Evolutionary conservation across 331 rosid genomes (phyloP).

Genomic region (Cydonia oblonga): DNA sequence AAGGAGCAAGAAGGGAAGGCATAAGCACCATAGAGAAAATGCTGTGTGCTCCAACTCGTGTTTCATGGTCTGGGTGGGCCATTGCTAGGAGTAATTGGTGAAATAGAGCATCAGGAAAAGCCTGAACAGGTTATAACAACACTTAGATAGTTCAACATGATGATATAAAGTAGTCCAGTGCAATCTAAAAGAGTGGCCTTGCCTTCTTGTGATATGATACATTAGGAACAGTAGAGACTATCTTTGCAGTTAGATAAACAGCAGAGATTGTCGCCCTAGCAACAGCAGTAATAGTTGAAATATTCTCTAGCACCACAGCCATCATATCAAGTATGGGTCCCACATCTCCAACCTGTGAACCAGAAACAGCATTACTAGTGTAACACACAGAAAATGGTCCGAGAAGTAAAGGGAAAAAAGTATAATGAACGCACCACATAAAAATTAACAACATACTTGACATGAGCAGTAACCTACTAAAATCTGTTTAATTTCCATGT

Average conservation of each 20-base stretch:
- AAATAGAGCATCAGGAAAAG: constrained; percentile 88
- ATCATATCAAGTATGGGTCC: constrained; percentile 90
- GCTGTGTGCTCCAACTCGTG: constrained; percentile 74
- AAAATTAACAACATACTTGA: background rate
- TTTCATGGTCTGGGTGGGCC: constrained; percentile 83
- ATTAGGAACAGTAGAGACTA: constrained; percentile 64
- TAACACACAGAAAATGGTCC: background rate
- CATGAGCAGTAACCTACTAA: background rate
- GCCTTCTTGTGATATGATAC: constrained; percentile 76
- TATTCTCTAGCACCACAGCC: constrained; percentile 76
- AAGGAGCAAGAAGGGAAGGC: constrained; percentile 46
- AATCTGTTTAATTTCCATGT: background rate
- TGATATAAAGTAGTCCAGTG: constrained; percentile 6
- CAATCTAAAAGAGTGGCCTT: constrained; percentile 15
- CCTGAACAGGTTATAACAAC: constrained; percentile 35
- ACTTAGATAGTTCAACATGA: constrained; percentile 14
- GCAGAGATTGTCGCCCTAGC: constrained; percentile 77
- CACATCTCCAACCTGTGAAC: constrained; percentile 69
- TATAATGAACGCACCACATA: background rate
- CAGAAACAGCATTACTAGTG: constrained; percentile 20
- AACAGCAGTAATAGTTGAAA: constrained; percentile 30
- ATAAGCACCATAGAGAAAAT: constrained; percentile 67
- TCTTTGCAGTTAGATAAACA: constrained; percentile 64
- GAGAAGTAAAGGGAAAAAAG: background rate
- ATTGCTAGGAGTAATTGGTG: constrained; percentile 83